These are phyloP conservation scores for Claviceps cyperi DNA, from an alignment of 2,329 filamentous ascomycete species.

Conservation along the genomic window DNA sequence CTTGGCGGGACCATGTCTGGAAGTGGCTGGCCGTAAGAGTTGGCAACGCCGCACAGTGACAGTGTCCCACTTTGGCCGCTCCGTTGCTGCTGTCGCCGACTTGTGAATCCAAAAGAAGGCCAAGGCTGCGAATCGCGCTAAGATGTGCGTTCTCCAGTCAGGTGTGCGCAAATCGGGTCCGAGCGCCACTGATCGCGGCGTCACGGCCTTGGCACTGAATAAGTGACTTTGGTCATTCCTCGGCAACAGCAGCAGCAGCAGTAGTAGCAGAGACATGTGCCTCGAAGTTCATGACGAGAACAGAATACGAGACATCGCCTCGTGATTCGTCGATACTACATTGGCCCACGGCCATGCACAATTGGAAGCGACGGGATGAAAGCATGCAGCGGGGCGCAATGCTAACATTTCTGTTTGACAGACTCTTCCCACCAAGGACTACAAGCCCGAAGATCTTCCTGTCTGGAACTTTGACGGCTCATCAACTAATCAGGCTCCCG, in stretches of 20 bases:
- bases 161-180: background rate
- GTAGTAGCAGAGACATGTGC: background rate
- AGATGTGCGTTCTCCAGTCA: background rate
- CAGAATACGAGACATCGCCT: background rate
- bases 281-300: background rate
- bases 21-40: background rate
- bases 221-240: background rate
- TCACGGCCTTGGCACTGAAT: background rate
- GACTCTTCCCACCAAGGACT: slow-evolving; percentile 36
- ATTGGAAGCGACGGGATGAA: background rate
- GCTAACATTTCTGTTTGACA: slow-evolving; percentile 11
- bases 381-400: background rate
- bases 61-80: background rate
- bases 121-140: background rate
- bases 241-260: background rate
- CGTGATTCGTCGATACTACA: background rate
- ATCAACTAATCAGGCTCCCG: slow-evolving; percentile 80
- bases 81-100: background rate
- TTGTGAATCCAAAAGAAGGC: background rate
- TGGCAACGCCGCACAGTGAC: background rate
- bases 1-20: background rate
- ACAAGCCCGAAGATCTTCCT: slow-evolving; percentile 37
- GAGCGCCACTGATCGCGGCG: background rate
- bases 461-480: slow-evolving; percentile 56
- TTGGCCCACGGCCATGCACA: background rate